Conservation (phyloP, 495 filamentous ascomycete genomes). For the Penicillium flavigenum region DNA sequence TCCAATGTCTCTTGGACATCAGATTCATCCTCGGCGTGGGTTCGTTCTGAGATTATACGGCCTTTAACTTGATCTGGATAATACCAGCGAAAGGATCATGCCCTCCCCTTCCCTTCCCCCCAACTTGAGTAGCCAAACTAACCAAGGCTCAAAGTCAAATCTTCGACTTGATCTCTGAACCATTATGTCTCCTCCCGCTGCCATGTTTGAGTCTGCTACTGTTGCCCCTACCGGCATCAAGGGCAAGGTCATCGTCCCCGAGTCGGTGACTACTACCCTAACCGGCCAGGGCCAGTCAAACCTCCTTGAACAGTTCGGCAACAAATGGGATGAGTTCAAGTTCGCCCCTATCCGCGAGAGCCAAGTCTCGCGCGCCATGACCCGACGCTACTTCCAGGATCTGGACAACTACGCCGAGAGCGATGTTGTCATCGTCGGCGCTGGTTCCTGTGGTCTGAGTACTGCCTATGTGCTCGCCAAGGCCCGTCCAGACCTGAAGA, state of each 20-base stretch:
- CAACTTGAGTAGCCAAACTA: slow-evolving; percentile 37
- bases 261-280: slow-evolving; percentile 36
- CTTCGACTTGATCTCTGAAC: slow-evolving; percentile 37
- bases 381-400: slow-evolving; percentile 84
- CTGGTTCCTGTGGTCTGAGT: slow-evolving; percentile 81
- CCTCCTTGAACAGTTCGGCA: slow-evolving; percentile 59
- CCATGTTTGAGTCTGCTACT: slow-evolving; percentile 45
- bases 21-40: slow-evolving; percentile 29
- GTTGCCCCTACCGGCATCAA: slow-evolving; percentile 47
- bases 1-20: slow-evolving; percentile 1
- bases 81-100: slow-evolving; percentile 99
- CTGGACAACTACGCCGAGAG: slow-evolving; percentile 86
- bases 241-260: slow-evolving; percentile 45
- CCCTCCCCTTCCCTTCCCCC: slow-evolving; percentile 45
- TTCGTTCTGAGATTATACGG: slow-evolving; percentile 94
- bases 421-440: slow-evolving; percentile 88
- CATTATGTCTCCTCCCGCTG: slow-evolving; percentile 77
- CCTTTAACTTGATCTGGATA: slow-evolving; percentile 97
- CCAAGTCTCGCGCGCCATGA: slow-evolving; percentile 90
- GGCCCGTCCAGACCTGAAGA: slow-evolving; percentile 83
- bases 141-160: slow-evolving; percentile 34
- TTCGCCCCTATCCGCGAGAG: slow-evolving; percentile 87
- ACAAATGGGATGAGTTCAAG: slow-evolving; percentile 74
- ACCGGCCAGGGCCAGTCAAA: slow-evolving; percentile 45
- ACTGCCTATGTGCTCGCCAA: slow-evolving; percentile 82